phyloP scores from a whole-genome alignment of 2,329 filamentous ascomycete genomes.

The Fusarium sp. region DNA sequence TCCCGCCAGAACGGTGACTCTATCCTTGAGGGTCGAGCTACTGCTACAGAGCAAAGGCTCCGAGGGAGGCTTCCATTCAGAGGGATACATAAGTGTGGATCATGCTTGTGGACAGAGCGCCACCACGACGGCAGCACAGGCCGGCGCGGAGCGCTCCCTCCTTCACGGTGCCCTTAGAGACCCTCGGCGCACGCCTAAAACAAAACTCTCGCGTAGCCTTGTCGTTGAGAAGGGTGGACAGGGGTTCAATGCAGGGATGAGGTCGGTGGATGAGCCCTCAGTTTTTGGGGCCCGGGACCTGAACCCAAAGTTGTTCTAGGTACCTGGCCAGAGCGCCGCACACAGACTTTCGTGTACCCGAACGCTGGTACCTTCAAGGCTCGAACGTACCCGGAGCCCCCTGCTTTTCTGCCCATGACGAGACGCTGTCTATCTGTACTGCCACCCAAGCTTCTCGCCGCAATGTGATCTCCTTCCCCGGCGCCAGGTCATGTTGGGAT shows the following conservation, averaged over 20 bases:
- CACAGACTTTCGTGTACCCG: slow-evolving; percentile 23
- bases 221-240: slow-evolving; percentile 41
- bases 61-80: slow-evolving; percentile 36
- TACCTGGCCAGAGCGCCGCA: slow-evolving; percentile 41
- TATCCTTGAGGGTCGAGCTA: slow-evolving; percentile 27
- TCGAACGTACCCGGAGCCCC: slow-evolving; percentile 18
- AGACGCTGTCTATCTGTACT: slow-evolving; percentile 8
- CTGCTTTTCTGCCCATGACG: slow-evolving; percentile 33
- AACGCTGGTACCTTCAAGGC: slow-evolving; percentile 17
- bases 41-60: slow-evolving; percentile 26
- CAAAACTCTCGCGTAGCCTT: slow-evolving; percentile 48
- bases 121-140: slow-evolving; percentile 49
- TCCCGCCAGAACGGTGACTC: slow-evolving; percentile 40
- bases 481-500: slow-evolving; percentile 36
- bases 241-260: slow-evolving; percentile 43
- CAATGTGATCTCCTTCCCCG: slow-evolving; percentile 45
- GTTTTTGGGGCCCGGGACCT: slow-evolving; percentile 34
- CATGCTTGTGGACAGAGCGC: slow-evolving; percentile 44
- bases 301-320: slow-evolving; percentile 44
- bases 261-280: slow-evolving; percentile 33
- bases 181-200: slow-evolving; percentile 42
- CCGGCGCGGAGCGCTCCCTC: slow-evolving; percentile 42
- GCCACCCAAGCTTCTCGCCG: slow-evolving; percentile 15
- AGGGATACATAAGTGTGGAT: slow-evolving; percentile 42
- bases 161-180: slow-evolving; percentile 9